A percentile compares a stretch with the other conserved stretches of the same genome.
Conservation (phyloP, 371 early-diverging fungal species). For the Zancudomyces culisetae region DNA sequence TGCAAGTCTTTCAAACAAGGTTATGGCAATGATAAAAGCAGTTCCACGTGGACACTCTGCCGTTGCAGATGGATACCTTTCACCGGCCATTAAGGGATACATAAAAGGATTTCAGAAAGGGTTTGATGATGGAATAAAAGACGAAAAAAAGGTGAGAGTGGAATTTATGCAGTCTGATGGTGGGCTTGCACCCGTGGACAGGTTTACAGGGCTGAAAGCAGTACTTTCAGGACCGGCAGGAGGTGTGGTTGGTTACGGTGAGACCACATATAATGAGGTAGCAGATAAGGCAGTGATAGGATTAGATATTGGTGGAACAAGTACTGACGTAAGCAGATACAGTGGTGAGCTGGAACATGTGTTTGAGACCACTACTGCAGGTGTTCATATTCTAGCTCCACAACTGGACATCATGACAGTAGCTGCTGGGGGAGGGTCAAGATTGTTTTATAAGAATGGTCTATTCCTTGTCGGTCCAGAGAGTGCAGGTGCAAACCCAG, state of each 20-base stretch:
- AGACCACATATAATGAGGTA: constrained; percentile 45
- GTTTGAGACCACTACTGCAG: constrained; percentile 85
- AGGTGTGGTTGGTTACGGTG: constrained; percentile 84
- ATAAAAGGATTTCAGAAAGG: constrained; percentile 64
- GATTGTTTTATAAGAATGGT: constrained; percentile 77
- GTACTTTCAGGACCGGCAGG: constrained; percentile 91
- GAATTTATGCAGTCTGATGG: constrained; percentile 96
- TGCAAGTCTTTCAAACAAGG: constrained; percentile 59
- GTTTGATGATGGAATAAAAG: constrained; percentile 50
- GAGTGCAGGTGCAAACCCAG: constrained; percentile 89
- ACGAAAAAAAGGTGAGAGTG: constrained; percentile 33
- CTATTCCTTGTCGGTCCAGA: constrained; percentile 89
- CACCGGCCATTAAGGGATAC: constrained; percentile 73
- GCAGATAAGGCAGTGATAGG: constrained; percentile 56
- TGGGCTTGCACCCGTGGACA: constrained; percentile 64
- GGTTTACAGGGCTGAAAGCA: constrained; percentile 71
- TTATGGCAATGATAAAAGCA: constrained; percentile 85
- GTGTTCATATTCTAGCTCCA: constrained; percentile 85
- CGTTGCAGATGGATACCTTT: constrained; percentile 81
- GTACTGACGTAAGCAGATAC: constrained; percentile 87
- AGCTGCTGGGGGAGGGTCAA: constrained; percentile 93
- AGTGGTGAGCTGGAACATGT: constrained; percentile 81
- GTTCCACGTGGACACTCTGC: constrained; percentile 85
- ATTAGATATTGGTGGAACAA: constrained; percentile 93
- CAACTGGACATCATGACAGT: constrained; percentile 90